Percentiles rank a stretch among this genome's conserved stretches.
These are phyloP conservation scores for Picea sitchensis DNA, from an alignment of 75 land plant species.

Conservation along the genomic window DNA sequence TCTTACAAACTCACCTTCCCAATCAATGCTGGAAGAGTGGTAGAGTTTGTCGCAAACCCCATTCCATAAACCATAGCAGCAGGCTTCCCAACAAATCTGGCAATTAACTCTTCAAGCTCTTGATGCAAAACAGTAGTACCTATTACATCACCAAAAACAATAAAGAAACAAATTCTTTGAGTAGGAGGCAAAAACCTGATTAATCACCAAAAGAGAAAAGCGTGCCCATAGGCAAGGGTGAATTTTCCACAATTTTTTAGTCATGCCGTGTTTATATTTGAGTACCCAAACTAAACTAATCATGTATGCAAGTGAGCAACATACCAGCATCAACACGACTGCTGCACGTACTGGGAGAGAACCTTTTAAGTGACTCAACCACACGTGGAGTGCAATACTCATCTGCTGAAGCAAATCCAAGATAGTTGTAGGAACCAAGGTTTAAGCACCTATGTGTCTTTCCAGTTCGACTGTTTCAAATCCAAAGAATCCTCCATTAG, in stretches of 20 bases:
- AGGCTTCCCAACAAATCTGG: constrained; percentile 88
- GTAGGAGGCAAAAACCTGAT: not conserved
- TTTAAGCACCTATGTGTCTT: constrained; percentile 73
- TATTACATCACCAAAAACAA: constrained; percentile 15
- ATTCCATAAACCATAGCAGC: constrained; percentile 93
- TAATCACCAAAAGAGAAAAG: not conserved
- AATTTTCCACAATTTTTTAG: not conserved
- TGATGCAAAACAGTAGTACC: constrained; percentile 73
- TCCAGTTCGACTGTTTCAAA: constrained; percentile 62
- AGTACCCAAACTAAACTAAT: not conserved
- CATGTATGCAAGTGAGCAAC: not conserved
- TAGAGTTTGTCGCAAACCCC: constrained; percentile 96
- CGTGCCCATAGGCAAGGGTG: not conserved
- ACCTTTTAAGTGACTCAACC: constrained; percentile 65
- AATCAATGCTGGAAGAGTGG: constrained; percentile 77
- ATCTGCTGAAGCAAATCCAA: constrained; percentile 96
- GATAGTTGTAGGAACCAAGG: constrained; percentile 96
- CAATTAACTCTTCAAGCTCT: constrained; percentile 78
- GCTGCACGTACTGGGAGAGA: constrained; percentile 86
- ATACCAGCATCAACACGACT: constrained; percentile 90
- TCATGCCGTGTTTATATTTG: not conserved
- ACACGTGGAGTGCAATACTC: constrained; percentile 98
- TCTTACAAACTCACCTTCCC: constrained; percentile 51
- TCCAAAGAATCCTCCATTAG: not conserved
- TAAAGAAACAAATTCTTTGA: not conserved